Evolutionary conservation across 345 rosid genomes (phyloP).

Genomic region (Capsella bursapastoris): DNA sequence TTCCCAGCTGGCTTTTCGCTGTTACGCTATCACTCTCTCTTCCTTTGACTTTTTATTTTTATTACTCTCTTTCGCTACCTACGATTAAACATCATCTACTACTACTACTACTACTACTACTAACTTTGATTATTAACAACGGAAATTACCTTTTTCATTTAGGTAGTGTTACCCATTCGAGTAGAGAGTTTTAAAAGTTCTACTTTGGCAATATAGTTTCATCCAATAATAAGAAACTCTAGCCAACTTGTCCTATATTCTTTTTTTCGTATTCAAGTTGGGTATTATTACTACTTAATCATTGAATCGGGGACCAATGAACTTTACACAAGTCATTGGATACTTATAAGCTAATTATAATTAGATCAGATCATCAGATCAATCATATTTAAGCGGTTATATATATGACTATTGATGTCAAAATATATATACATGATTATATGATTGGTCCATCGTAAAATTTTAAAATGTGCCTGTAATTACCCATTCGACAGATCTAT

Average conservation of each 20-base stretch:
- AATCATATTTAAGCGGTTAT: conserved; percentile 4
- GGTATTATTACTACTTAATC: conserved; percentile 30
- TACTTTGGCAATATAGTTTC: conserved; percentile 2
- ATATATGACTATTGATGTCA: too few relatives aligned
- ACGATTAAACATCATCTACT: conserved; percentile 3
- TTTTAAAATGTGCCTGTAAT: conserved; percentile 6
- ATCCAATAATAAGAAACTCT: background rate
- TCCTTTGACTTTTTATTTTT: conserved; percentile 21
- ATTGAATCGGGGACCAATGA: conserved; percentile 30
- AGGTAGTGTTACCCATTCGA: background rate
- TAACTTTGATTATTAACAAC: conserved; percentile 9
- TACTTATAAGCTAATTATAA: background rate
- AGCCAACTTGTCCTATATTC: conserved; percentile 14
- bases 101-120: conserved; percentile 1
- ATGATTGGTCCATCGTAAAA: background rate
- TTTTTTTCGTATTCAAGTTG: conserved; percentile 20
- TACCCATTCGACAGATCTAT: conserved; percentile 29
- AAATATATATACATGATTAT: background rate
- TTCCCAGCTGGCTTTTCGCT: conserved; percentile 45
- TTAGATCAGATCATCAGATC: background rate
- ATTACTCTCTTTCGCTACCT: background rate
- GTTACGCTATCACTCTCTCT: conserved; percentile 39
- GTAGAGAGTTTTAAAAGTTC: background rate
- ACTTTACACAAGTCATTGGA: conserved; percentile 21
- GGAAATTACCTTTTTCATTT: background rate